Percentiles rank a stretch among this genome's conserved stretches.
These are phyloP conservation scores for Phialophora chinensis DNA, from an alignment of 2,329 filamentous ascomycete genomes.

Conservation along the genomic window DNA sequence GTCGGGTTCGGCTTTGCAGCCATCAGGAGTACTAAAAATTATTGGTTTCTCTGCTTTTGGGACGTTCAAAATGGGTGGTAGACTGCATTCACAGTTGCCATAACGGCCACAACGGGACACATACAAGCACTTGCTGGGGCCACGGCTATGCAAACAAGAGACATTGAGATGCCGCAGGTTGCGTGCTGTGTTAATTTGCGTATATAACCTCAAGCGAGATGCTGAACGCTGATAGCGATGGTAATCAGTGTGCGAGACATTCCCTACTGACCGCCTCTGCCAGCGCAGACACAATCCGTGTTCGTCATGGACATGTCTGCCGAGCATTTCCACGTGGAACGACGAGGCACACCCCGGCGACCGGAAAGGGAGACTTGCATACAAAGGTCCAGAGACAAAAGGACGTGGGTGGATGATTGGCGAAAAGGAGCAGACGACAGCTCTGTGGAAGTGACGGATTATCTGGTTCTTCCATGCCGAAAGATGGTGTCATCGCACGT, in stretches of 20 bases:
- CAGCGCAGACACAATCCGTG: conserved; percentile 10
- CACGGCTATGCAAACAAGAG: neutral
- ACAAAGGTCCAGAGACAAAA: neutral
- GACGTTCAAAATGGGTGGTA: conserved; percentile 19
- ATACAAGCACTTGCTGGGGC: neutral
- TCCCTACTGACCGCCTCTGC: conserved; percentile 10
- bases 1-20: neutral
- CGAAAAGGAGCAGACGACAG: neutral
- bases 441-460: neutral
- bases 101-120: neutral
- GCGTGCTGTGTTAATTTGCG: neutral
- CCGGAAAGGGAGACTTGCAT: conserved; percentile 12
- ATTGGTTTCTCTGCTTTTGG: neutral
- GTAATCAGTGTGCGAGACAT: neutral
- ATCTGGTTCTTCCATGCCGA: neutral
- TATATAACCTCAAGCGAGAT: neutral
- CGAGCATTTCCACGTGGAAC: conserved; percentile 3
- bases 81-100: conserved; percentile 15
- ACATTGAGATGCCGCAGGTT: neutral
- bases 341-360: neutral
- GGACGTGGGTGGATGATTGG: conserved; percentile 22
- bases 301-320: neutral
- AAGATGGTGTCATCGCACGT: neutral
- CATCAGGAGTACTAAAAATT: neutral
- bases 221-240: neutral